Conservation (phyloP, 169 alveolate species). For the Plasmodium vinckei region DNA sequence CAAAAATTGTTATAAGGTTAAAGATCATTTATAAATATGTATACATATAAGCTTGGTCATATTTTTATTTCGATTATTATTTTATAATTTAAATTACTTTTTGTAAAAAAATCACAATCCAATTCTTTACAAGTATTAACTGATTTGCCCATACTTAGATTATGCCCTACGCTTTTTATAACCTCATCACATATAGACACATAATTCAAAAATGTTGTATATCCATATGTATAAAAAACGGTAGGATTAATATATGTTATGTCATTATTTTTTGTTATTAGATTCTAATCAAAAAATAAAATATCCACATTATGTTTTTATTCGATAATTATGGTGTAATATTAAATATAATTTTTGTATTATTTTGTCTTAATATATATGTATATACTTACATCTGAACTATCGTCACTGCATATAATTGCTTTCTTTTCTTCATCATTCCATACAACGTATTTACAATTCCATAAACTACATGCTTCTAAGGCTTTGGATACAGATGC, state of each 20-base stretch:
- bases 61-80: not conserved
- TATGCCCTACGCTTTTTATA: constrained; percentile 40
- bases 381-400: constrained; percentile 18
- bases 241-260: constrained; percentile 66
- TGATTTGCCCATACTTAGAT: constrained; percentile 49
- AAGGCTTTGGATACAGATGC: constrained; percentile 54
- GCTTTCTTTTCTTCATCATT: constrained; percentile 55
- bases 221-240: constrained; percentile 63
- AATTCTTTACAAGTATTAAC: constrained; percentile 50
- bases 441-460: constrained; percentile 65
- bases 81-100: constrained; percentile 26
- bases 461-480: constrained; percentile 49
- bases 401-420: constrained; percentile 23
- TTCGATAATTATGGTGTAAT: not conserved
- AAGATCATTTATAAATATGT: not conserved
- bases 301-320: not conserved
- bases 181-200: constrained; percentile 74
- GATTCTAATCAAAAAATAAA: constrained; percentile 7
- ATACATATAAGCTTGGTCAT: not conserved
- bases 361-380: not conserved
- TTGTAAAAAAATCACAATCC: constrained; percentile 65
- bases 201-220: constrained; percentile 69
- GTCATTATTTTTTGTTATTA: constrained; percentile 32
- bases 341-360: too few relatives aligned
- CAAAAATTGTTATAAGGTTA: not conserved